Percentiles rank a stretch among this genome's conserved stretches.
Conservation (phyloP, 371 early-diverging fungal species). For the Actinomortierella ambigua region DNA sequence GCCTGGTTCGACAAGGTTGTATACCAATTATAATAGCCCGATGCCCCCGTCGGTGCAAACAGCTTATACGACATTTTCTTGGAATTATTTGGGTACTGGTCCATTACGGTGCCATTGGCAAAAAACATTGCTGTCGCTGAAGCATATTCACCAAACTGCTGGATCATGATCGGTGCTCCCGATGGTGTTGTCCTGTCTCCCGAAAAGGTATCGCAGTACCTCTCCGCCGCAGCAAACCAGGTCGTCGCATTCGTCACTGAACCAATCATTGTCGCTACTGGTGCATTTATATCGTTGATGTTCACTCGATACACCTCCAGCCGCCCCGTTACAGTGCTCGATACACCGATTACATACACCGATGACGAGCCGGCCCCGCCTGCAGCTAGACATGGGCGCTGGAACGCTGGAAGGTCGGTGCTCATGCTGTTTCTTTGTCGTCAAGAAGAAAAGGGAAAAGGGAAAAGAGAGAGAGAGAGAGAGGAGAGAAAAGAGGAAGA, state of each 20-base stretch:
- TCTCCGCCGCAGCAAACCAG: constrained; percentile 12
- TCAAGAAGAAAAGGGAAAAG: too few relatives aligned
- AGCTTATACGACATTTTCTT: constrained; percentile 14
- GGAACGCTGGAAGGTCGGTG: constrained; percentile 8
- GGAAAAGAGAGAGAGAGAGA: not conserved
- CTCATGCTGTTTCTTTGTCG: constrained; percentile 4
- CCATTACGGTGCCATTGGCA: constrained; percentile 18
- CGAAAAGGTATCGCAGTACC: constrained; percentile 17
- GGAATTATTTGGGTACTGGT: not conserved
- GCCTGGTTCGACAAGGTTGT: constrained; percentile 14
- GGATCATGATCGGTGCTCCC: constrained; percentile 14
- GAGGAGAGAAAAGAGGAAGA: not conserved
- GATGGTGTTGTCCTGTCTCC: constrained; percentile 10
- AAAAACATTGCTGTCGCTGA: constrained; percentile 18
- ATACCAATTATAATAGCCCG: constrained; percentile 15
- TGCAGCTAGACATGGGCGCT: constrained; percentile 22
- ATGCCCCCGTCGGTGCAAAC: constrained; percentile 21
- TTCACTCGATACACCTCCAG: constrained; percentile 23
- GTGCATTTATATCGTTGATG: constrained; percentile 24
- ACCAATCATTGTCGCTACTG: constrained; percentile 14
- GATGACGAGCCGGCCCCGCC: not conserved
- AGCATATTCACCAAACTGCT: constrained; percentile 17
- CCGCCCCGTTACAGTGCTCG: constrained; percentile 10
- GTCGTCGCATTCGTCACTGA: constrained; percentile 2
- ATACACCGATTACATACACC: constrained; percentile 24